phyloP scores from a whole-genome alignment of 2,329 filamentous ascomycete species.

The Talaromyces marneffei region DNA sequence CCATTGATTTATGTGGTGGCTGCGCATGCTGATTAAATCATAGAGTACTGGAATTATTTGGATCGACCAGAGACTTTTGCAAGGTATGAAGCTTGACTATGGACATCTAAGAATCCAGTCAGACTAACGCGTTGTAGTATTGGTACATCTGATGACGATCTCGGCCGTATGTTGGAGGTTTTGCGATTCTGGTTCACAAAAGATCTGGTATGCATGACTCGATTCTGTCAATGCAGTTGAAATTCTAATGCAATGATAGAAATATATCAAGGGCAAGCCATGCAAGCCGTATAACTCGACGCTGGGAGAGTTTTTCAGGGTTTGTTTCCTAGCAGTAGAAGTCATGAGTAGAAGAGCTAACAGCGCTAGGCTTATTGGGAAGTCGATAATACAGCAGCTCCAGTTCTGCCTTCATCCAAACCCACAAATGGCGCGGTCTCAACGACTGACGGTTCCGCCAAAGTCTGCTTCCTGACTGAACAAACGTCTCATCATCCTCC shows the following conservation, averaged over 20 bases:
- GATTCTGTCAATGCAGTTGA: not conserved
- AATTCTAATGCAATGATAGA: slow-evolving; percentile 43
- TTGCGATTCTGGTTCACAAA: slow-evolving; percentile 98
- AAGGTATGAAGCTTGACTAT: slow-evolving; percentile 36
- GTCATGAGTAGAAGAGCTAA: not conserved
- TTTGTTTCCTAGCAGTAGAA: slow-evolving; percentile 41
- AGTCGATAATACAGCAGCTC: slow-evolving; percentile 69
- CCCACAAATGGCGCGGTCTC: slow-evolving; percentile 31
- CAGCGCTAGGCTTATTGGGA: slow-evolving; percentile 81
- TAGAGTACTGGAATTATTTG: slow-evolving; percentile 98
- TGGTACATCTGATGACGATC: slow-evolving; percentile 81
- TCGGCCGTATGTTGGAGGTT: slow-evolving; percentile 92
- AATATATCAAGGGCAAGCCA: slow-evolving; percentile 96
- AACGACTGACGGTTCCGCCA: slow-evolving; percentile 49
- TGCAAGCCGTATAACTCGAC: slow-evolving; percentile 99
- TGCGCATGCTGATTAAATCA: not conserved
- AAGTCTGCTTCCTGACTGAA: slow-evolving; percentile 90
- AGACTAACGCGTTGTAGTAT: slow-evolving; percentile 49
- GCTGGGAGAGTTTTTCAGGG: slow-evolving; percentile 92
- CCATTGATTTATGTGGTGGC: not conserved
- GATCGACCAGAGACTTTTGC: slow-evolving; percentile 89
- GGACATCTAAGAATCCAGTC: slow-evolving; percentile 11
- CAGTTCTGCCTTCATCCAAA: slow-evolving; percentile 43
- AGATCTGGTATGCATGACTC: slow-evolving; percentile 57
- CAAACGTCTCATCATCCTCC: slow-evolving; percentile 97